These are phyloP conservation scores for Hericium rajendrae DNA, from an alignment of 768 basidiomycete species.

Conservation along the genomic window DNA sequence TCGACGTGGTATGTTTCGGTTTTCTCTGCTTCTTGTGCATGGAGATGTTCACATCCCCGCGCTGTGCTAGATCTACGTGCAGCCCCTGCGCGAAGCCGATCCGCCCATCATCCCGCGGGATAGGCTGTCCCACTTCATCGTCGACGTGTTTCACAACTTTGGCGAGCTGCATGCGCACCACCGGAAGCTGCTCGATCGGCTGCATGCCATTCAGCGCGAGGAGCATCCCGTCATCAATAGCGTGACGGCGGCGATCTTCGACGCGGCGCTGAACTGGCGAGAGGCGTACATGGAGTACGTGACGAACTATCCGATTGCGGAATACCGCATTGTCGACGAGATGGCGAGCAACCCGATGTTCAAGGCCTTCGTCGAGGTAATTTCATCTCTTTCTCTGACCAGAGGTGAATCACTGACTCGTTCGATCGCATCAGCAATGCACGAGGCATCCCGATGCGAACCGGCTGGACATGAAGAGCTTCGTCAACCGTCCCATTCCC, in stretches of 20 bases:
- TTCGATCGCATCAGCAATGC: slow-evolving; percentile 27
- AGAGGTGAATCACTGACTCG: neutral
- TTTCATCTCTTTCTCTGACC: slow-evolving; percentile 15
- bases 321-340: slow-evolving; percentile 82
- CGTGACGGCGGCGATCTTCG: slow-evolving; percentile 76
- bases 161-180: slow-evolving; percentile 68
- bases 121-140: slow-evolving; percentile 65
- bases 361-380: slow-evolving; percentile 72
- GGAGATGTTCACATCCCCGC: neutral
- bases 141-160: slow-evolving; percentile 87
- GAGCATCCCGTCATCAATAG: slow-evolving; percentile 72
- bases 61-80: slow-evolving; percentile 62
- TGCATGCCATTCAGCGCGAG: slow-evolving; percentile 83
- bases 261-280: slow-evolving; percentile 87
- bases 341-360: slow-evolving; percentile 75
- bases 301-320: slow-evolving; percentile 88
- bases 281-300: slow-evolving; percentile 91
- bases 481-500: slow-evolving; percentile 87
- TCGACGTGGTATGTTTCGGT: slow-evolving; percentile 51
- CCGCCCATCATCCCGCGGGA: slow-evolving; percentile 73
- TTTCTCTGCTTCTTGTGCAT: neutral
- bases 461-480: slow-evolving; percentile 84
- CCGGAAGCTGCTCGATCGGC: slow-evolving; percentile 61
- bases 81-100: slow-evolving; percentile 58
- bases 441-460: slow-evolving; percentile 66